phyloP scores from a whole-genome alignment of 495 filamentous ascomycete genomes.

The Sphaerosporella brunnea region DNA sequence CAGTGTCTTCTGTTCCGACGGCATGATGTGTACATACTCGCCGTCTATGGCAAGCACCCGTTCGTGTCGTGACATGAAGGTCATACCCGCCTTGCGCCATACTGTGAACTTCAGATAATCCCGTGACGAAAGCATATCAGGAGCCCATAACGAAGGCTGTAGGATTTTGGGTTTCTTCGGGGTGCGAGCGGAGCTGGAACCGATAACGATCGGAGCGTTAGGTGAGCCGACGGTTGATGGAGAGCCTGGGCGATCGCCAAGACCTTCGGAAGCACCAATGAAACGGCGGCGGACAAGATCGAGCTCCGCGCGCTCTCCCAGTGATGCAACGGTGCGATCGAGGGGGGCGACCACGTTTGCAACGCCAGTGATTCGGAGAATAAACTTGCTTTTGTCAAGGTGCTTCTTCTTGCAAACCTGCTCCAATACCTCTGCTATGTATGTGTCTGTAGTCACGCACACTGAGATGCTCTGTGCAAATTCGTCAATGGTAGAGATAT shows the following conservation, averaged over 20 bases:
- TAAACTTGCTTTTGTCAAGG: conserved; percentile 72
- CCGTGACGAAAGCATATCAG: conserved; percentile 47
- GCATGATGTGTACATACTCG: conserved; percentile 91
- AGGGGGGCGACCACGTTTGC: conserved; percentile 61
- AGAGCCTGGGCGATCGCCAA: conserved; percentile 45
- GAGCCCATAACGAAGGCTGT: conserved; percentile 58
- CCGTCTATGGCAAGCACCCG: conserved; percentile 78
- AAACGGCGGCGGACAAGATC: conserved; percentile 80
- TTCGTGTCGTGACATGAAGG: conserved; percentile 69
- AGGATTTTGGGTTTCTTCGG: conserved; percentile 48
- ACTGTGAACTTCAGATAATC: conserved; percentile 57
- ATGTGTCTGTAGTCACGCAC: conserved; percentile 80
- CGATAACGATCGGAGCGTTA: conserved; percentile 53
- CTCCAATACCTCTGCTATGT: conserved; percentile 83
- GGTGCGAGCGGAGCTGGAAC: conserved; percentile 16
- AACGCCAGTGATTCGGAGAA: conserved; percentile 71
- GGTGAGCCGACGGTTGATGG: conserved; percentile 68
- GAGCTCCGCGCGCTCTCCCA: conserved; percentile 66
- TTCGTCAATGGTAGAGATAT: conserved; percentile 56
- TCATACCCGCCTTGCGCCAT: conserved; percentile 84
- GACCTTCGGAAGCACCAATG: conserved; percentile 4
- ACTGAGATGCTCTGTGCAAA: conserved; percentile 47
- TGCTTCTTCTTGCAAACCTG: conserved; percentile 76
- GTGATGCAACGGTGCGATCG: conserved; percentile 75
- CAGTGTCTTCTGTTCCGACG: conserved; percentile 40